Conservation (phyloP, 1,284 basidiomycete species). For the Earliella scabrosa region DNA sequence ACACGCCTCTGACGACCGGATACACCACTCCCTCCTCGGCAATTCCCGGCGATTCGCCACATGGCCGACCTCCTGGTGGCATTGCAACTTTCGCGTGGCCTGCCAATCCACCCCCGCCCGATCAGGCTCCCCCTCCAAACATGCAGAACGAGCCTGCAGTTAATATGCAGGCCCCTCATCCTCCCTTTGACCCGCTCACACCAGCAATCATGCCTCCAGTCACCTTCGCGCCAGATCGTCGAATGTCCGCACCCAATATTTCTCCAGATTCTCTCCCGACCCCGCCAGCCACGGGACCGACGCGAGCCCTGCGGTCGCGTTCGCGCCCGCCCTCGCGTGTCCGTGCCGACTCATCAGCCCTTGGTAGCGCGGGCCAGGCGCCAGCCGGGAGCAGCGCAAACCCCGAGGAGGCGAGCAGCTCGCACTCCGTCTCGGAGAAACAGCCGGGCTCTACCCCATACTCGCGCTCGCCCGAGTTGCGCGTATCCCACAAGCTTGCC, state of each 20-base stretch:
- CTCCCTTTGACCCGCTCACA: slow-evolving; percentile 47
- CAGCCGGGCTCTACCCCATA: slow-evolving; percentile 77
- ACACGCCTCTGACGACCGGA: slow-evolving; percentile 51
- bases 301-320: slow-evolving; percentile 62
- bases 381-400: slow-evolving; percentile 41
- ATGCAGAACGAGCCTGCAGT: slow-evolving; percentile 48
- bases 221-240: slow-evolving; percentile 62
- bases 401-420: slow-evolving; percentile 29
- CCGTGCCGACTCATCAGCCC: slow-evolving; percentile 45
- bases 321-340: slow-evolving; percentile 74
- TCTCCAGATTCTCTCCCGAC: slow-evolving; percentile 47
- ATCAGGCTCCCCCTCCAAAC: slow-evolving; percentile 34
- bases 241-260: slow-evolving; percentile 70
- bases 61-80: slow-evolving; percentile 62
- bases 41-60: slow-evolving; percentile 67
- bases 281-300: slow-evolving; percentile 46
- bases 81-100: slow-evolving; percentile 77
- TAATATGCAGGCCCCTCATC: slow-evolving; percentile 40
- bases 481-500: slow-evolving; percentile 93
- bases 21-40: slow-evolving; percentile 57
- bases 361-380: slow-evolving; percentile 36
- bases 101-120: slow-evolving; percentile 47
- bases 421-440: slow-evolving; percentile 35
- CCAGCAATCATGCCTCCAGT: slow-evolving; percentile 62
- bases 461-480: slow-evolving; percentile 90